Evolutionary conservation across 345 rosid species (phyloP).

Genomic region (Eucalyptus cloeziana): DNA sequence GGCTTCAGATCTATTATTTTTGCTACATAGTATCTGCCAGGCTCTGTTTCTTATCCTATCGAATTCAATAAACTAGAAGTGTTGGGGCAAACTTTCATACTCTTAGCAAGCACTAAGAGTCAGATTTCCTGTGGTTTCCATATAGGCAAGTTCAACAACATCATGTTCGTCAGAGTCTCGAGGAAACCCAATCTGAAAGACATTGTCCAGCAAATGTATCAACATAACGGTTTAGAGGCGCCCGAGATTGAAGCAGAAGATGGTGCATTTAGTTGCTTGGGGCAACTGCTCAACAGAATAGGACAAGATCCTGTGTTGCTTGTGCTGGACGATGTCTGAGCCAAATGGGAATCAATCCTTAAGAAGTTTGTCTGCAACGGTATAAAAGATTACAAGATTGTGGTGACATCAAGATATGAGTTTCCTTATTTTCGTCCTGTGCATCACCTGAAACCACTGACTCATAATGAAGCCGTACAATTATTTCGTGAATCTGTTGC

Average conservation of each 20-base stretch:
- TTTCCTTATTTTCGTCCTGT: constrained; percentile 13
- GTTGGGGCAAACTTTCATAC: background rate
- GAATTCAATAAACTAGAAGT: background rate
- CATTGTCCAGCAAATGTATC: background rate
- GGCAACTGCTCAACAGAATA: background rate
- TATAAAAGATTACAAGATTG: constrained; percentile 18
- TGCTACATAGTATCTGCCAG: rapidly evolving
- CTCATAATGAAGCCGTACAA: constrained; percentile 11
- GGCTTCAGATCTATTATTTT: background rate
- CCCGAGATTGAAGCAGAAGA: background rate
- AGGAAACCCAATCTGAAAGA: background rate
- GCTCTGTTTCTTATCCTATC: background rate
- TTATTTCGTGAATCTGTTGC: constrained; percentile 7
- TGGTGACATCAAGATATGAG: constrained; percentile 51
- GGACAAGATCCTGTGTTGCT: constrained; percentile 4
- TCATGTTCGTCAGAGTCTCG: constrained; percentile 5
- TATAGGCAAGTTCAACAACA: constrained; percentile 6
- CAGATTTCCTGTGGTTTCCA: background rate
- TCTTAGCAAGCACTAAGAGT: background rate
- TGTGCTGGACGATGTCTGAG: background rate
- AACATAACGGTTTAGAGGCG: background rate
- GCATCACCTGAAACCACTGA: constrained; percentile 19
- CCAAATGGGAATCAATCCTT: background rate
- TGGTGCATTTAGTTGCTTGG: background rate
- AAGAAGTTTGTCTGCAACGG: background rate